phyloP scores from a whole-genome alignment of 2,329 filamentous ascomycete species.

The Penicillium hordei region DNA sequence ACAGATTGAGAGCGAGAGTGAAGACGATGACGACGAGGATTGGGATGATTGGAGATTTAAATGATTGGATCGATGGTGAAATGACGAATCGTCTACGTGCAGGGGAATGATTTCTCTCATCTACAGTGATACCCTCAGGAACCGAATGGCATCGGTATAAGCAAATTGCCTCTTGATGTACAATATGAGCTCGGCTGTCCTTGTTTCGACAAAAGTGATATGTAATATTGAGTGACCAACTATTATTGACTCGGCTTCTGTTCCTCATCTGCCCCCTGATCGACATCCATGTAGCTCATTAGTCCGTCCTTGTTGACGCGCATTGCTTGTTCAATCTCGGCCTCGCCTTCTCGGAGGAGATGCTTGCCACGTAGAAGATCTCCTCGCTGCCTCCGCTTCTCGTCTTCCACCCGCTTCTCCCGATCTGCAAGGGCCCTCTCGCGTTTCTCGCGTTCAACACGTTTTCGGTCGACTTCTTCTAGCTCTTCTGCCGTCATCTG shows the following conservation, averaged over 20 bases:
- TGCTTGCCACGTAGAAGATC: slow-evolving; percentile 44
- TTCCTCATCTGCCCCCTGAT: slow-evolving; percentile 14
- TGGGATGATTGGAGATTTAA: slow-evolving; percentile 49
- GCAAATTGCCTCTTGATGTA: slow-evolving; percentile 16
- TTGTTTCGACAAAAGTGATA: slow-evolving; percentile 6
- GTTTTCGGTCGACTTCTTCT: slow-evolving; percentile 39
- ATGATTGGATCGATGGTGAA: slow-evolving; percentile 21
- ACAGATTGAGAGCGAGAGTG: slow-evolving; percentile 45
- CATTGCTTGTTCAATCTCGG: slow-evolving; percentile 47
- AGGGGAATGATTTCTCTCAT: slow-evolving; percentile 28
- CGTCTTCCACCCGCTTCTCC: slow-evolving; percentile 45
- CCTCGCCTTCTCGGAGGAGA: slow-evolving; percentile 45
- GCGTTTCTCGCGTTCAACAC: slow-evolving; percentile 44
- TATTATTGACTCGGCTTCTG: slow-evolving; percentile 14
- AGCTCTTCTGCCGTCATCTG: slow-evolving; percentile 41
- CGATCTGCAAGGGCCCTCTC: slow-evolving; percentile 46
- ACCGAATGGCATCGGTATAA: slow-evolving; percentile 23
- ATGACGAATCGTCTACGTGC: slow-evolving; percentile 25
- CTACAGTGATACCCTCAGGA: slow-evolving; percentile 39
- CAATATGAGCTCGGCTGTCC: slow-evolving; percentile 4
- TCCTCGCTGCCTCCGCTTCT: slow-evolving; percentile 42
- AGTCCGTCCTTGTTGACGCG: slow-evolving; percentile 43
- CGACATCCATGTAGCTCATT: slow-evolving; percentile 41
- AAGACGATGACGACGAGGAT: slow-evolving; percentile 58
- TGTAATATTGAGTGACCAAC: slow-evolving; percentile 6